phyloP scores from a whole-genome alignment of 1,284 basidiomycete species.

The Flammula alnicola region DNA sequence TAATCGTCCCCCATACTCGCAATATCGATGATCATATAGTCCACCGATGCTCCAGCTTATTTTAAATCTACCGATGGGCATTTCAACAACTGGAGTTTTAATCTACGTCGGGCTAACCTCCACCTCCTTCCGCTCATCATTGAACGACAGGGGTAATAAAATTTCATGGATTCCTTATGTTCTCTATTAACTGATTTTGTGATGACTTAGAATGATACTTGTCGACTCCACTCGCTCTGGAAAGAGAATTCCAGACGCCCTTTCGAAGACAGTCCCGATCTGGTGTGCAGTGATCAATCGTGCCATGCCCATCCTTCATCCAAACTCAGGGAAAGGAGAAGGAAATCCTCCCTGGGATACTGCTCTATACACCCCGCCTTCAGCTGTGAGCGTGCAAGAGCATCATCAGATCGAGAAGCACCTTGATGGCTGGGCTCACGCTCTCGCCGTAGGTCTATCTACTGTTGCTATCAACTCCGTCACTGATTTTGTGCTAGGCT shows the following conservation, averaged over 20 bases:
- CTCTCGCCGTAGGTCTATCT: constrained; percentile 52
- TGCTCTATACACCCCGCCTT: constrained; percentile 68
- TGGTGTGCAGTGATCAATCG: constrained; percentile 95
- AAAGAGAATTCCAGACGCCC: constrained; percentile 93
- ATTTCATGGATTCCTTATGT: too few relatives aligned
- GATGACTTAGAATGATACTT: constrained; percentile 81
- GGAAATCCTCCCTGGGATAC: constrained; percentile 50
- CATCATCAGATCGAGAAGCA: constrained; percentile 70
- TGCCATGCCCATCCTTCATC: constrained; percentile 51
- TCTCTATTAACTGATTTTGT: not conserved
- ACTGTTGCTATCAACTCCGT: not conserved
- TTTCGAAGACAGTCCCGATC: constrained; percentile 93
- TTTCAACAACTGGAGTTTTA: constrained; percentile 86
- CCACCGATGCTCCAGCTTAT: constrained; percentile 64
- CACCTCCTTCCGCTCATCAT: constrained; percentile 71
- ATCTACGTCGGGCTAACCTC: constrained; percentile 85
- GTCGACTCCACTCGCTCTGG: constrained; percentile 95
- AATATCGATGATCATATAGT: constrained; percentile 28
- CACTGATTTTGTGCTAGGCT: constrained; percentile 23
- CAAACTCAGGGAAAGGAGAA: constrained; percentile 22
- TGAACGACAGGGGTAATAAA: constrained; percentile 60
- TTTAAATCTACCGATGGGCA: constrained; percentile 99
- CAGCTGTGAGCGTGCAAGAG: constrained; percentile 71
- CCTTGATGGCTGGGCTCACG: constrained; percentile 69
- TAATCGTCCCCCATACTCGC: not conserved